Conservation (phyloP, 805 yeast genomes). For the Kazachstania viticola region DNA sequence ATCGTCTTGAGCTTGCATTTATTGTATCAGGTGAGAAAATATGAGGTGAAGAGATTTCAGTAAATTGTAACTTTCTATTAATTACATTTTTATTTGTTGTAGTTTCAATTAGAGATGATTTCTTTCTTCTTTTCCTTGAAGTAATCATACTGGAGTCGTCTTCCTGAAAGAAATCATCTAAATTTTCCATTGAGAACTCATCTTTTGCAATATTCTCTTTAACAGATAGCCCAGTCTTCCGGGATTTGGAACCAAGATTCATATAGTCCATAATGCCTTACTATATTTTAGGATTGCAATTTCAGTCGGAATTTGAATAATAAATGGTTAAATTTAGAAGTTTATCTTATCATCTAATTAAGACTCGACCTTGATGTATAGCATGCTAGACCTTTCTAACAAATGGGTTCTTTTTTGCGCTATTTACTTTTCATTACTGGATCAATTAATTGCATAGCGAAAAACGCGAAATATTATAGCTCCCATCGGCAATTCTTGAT, state of each 20-base stretch:
- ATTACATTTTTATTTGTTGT: no score
- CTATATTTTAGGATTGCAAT: no score
- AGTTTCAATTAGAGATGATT: conserved; percentile 9
- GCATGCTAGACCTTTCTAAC: no score
- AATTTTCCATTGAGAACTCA: conserved; percentile 16
- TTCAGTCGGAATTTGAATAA: no score
- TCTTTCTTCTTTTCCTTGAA: conserved; percentile 12
- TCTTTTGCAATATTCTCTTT: conserved; percentile 8
- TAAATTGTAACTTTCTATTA: background rate
- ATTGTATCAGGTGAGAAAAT: conserved; percentile 5
- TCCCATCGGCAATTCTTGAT: no score
- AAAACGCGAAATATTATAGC: no score
- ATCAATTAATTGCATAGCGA: no score
- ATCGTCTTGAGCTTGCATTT: conserved; percentile 1
- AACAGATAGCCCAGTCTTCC: conserved; percentile 45
- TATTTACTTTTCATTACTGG: no score
- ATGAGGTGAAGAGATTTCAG: conserved; percentile 4
- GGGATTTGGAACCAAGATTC: conserved; percentile 46
- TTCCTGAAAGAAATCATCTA: conserved; percentile 58
- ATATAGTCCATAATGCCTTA: conserved; percentile 33
- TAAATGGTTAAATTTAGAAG: no score
- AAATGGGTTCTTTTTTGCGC: no score
- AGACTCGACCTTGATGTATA: no score
- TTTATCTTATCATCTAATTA: no score
- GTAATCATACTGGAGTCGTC: conserved; percentile 24